phyloP scores from a whole-genome alignment of 2,329 filamentous ascomycete species.

The Dendryphion nanum region DNA sequence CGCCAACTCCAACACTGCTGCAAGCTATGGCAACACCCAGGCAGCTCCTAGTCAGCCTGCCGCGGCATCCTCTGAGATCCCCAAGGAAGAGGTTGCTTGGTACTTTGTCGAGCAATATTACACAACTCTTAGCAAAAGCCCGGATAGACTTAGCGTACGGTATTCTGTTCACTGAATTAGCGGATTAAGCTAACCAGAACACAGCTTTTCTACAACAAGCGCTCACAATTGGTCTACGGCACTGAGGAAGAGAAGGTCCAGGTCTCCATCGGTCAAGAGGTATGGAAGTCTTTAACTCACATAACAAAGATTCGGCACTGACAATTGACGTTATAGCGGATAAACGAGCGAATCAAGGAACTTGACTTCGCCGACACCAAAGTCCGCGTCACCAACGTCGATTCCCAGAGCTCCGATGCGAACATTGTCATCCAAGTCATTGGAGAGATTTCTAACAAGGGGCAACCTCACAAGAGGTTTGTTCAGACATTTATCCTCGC shows the following conservation, averaged over 20 bases:
- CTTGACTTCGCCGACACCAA: slow-evolving; percentile 97
- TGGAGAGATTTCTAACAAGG: slow-evolving; percentile 95
- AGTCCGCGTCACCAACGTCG: slow-evolving; percentile 95
- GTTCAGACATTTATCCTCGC: slow-evolving; percentile 97
- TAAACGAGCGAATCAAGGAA: slow-evolving; percentile 90
- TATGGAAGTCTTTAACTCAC: slow-evolving; percentile 49
- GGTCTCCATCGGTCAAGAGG: slow-evolving; percentile 83
- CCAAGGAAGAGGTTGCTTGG: slow-evolving; percentile 96
- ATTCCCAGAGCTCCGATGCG: slow-evolving; percentile 87
- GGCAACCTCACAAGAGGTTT: slow-evolving; percentile 88
- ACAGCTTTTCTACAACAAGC: slow-evolving; percentile 90
- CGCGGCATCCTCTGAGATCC: slow-evolving; percentile 45
- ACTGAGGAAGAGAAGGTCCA: slow-evolving; percentile 84
- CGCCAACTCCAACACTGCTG: slow-evolving; percentile 16
- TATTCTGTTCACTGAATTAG: not conserved
- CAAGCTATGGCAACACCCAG: slow-evolving; percentile 25
- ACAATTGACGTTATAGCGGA: slow-evolving; percentile 58
- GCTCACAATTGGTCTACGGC: slow-evolving; percentile 91
- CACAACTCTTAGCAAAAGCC: slow-evolving; percentile 90
- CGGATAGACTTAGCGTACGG: slow-evolving; percentile 79
- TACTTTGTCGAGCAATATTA: slow-evolving; percentile 99
- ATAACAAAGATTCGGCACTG: slow-evolving; percentile 2
- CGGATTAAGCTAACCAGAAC: slow-evolving; percentile 16
- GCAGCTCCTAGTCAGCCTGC: slow-evolving; percentile 25
- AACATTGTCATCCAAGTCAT: slow-evolving; percentile 98